phyloP scores from a whole-genome alignment of 257 asterid species.

The Paulownia fortunei region DNA sequence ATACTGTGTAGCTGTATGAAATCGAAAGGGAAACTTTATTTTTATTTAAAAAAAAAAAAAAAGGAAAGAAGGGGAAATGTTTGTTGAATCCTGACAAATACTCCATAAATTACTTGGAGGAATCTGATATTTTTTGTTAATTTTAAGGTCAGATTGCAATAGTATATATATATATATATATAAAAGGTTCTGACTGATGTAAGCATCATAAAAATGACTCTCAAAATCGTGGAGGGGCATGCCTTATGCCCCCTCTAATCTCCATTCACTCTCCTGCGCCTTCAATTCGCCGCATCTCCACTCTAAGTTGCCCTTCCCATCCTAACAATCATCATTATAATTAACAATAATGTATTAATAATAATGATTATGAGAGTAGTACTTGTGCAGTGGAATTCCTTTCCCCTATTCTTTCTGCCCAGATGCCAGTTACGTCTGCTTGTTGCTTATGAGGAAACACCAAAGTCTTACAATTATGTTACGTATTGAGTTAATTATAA shows the following conservation, averaged over 20 bases:
- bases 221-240: constrained; percentile 31
- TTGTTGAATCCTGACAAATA: not conserved
- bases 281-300: constrained; percentile 29
- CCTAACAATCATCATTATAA: not conserved
- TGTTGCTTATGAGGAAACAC: constrained; percentile 32
- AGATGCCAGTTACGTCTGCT: not conserved
- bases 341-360: not conserved
- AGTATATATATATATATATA: not conserved
- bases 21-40: no score
- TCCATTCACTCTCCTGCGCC: not conserved
- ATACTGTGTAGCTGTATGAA: no score
- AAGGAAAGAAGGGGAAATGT: no score
- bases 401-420: not conserved
- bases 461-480: not conserved
- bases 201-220: constrained; percentile 10
- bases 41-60: no score
- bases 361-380: not conserved
- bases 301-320: constrained; percentile 17
- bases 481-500: not conserved
- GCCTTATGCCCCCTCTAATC: constrained; percentile 13
- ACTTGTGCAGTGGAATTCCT: no score
- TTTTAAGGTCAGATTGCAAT: constrained; percentile 8
- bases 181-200: not conserved
- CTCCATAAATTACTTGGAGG: not conserved
- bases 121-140: not conserved